Conservation (phyloP, 768 basidiomycete genomes). For the Suillus fuscotomentosus region DNA sequence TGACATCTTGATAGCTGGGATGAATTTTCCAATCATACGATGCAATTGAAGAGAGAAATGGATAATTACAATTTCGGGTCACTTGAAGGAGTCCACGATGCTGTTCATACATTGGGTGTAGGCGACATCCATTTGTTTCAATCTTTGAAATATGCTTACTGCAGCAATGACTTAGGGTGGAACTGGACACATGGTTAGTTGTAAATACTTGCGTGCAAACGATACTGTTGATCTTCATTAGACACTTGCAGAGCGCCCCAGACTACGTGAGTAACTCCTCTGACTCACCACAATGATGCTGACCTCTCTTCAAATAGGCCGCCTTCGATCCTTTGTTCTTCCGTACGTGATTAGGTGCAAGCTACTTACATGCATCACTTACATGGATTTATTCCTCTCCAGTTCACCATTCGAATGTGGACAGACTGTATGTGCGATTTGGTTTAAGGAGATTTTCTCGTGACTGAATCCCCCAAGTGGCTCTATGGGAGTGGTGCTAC, state of each 20-base stretch:
- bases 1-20: constrained; percentile 20
- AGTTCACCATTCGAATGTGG: constrained; percentile 26
- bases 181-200: constrained; percentile 26
- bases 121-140: constrained; percentile 4
- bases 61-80: constrained; percentile 15
- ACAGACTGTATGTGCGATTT: constrained; percentile 18
- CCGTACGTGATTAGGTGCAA: constrained; percentile 12
- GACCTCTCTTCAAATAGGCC: constrained; percentile 9
- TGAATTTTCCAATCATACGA: constrained; percentile 24
- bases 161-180: constrained; percentile 15
- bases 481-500: constrained; percentile 31
- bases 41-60: constrained; percentile 15
- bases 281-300: background rate
- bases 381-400: background rate
- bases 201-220: background rate
- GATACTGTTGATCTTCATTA: background rate
- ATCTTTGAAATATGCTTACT: background rate
- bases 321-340: constrained; percentile 26
- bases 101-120: constrained; percentile 17
- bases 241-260: constrained; percentile 11
- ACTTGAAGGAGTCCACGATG: constrained; percentile 21
- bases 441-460: background rate
- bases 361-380: background rate
- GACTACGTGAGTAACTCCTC: constrained; percentile 22
- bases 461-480: constrained; percentile 13